Evolutionary conservation across 768 basidiomycete genomes (phyloP), one percentile per base, ranked within the genome.

Genomic region (Termitomyces sp.): DNA sequence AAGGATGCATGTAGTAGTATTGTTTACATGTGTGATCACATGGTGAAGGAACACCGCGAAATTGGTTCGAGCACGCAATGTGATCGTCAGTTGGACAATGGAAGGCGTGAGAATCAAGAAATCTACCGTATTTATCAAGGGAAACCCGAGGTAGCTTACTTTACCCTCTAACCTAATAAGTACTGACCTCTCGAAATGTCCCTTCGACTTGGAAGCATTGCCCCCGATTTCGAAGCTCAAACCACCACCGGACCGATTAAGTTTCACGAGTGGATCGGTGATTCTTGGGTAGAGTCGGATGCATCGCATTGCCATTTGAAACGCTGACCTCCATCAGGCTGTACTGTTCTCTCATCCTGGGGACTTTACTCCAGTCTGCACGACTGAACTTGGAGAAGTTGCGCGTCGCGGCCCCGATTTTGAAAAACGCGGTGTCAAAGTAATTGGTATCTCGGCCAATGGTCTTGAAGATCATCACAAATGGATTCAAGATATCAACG

Each of bases 341-440:
- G 74, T 94, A 69, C 80, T 98, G 56, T 98, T 98, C 83, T 96
- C 94, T 31, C 94, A 97, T 72, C 94, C 94, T 0, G 94, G 89
- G 44, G 89, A 93, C 68, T 93, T 93, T 69, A 91, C 90, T n/a
- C 90, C 90, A 49, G 88, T 95, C 53, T 94, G 92, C 82, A 95
- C 97, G 48, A 99, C 97, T 55, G 97, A 98, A 77, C 88, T 98
- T 37, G 94, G 92, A 51, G 96, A 97, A 71, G 94, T 97, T 44
- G 89, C 97, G 50, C 87, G 92, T 61, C 90, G 92, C 59, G 81
- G 84, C 13, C 76, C 77, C 16, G 95, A 98, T 72, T 99, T 98
- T 70, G 79, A 75, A 50, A 85, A 87, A 68, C 88, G 97, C 60
- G 84, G 85, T 63, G 94, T 98, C 67, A 98, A 98, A 76, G 81